Evolutionary conservation across 2,329 filamentous ascomycete genomes (phyloP).

Genomic region (Sporothrix schenckii): DNA sequence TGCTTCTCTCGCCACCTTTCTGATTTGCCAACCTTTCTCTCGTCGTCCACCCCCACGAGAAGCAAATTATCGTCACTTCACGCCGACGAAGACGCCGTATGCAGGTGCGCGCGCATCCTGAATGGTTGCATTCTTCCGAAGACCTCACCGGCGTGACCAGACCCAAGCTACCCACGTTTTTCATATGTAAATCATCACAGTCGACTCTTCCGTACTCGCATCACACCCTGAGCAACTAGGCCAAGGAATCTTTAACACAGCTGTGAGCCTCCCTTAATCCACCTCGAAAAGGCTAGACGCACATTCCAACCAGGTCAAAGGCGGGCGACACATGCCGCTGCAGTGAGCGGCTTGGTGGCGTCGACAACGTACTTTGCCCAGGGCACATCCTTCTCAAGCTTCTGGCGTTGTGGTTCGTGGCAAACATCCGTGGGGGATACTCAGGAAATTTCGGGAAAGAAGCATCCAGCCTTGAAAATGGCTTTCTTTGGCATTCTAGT

Average conservation of each 20-base stretch:
- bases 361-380: no score
- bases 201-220: slow-evolving; percentile 18
- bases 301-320: not conserved
- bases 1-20: not conserved
- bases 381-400: not conserved
- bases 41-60: slow-evolving; percentile 20
- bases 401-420: not conserved
- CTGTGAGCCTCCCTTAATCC: not conserved
- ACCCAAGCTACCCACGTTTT: slow-evolving; percentile 24
- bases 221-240: not conserved
- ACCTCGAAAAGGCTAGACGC: slow-evolving; percentile 8
- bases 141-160: not conserved
- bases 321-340: not conserved
- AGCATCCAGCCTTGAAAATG: not conserved
- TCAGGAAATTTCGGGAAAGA: not conserved
- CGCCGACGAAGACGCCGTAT: slow-evolving; percentile 19
- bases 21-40: not conserved
- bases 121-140: not conserved
- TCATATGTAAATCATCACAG: slow-evolving; percentile 20
- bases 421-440: slow-evolving; percentile 8
- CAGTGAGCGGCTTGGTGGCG: not conserved
- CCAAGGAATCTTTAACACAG: no score
- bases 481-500: slow-evolving; percentile 1
- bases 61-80: slow-evolving; percentile 12
- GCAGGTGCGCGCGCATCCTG: slow-evolving; percentile 9